Evolutionary conservation across 306 rosid species (phyloP).

Genomic region (Castanea mollissima): DNA sequence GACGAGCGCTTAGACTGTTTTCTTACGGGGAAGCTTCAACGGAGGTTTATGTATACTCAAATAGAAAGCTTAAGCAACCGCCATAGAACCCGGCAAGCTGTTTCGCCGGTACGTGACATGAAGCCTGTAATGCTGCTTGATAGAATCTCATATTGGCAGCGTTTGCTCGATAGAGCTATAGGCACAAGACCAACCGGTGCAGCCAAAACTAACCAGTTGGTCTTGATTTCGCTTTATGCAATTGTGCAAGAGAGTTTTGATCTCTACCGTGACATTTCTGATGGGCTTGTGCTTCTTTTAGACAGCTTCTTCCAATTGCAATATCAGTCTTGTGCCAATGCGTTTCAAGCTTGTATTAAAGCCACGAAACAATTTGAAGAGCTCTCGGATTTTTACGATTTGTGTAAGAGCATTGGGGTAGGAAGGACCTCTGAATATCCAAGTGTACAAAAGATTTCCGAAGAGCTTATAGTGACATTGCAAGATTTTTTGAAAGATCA

Average conservation of each 20-base stretch:
- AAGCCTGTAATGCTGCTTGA: constrained; percentile 61
- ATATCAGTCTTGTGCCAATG: constrained; percentile 46
- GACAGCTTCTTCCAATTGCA: constrained; percentile 71
- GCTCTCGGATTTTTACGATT: constrained; percentile 47
- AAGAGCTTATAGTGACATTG: constrained; percentile 68
- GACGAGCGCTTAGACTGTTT: constrained; percentile 81
- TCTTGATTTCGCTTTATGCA: constrained; percentile 54
- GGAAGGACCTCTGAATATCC: constrained; percentile 95
- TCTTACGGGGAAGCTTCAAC: constrained; percentile 75
- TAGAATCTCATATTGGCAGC: constrained; percentile 64
- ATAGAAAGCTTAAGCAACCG: constrained; percentile 1
- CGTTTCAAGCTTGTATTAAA: constrained; percentile 68
- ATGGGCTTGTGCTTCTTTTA: constrained; percentile 61
- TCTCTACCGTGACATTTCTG: constrained; percentile 66
- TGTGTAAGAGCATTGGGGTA: constrained; percentile 58
- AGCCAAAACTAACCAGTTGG: constrained; percentile 50
- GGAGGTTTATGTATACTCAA: constrained; percentile 30
- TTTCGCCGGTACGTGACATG: constrained; percentile 57
- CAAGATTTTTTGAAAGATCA: constrained; percentile 79
- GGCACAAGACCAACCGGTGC: constrained; percentile 57
- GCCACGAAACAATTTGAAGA: constrained; percentile 78
- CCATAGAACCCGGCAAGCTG: neutral
- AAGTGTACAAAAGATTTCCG: constrained; percentile 64
- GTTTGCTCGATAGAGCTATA: constrained; percentile 66
- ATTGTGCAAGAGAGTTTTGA: constrained; percentile 79